Base-by-base conservation (phyloP, 805 yeast genomes). In the Komagataella phaffii region DNA sequence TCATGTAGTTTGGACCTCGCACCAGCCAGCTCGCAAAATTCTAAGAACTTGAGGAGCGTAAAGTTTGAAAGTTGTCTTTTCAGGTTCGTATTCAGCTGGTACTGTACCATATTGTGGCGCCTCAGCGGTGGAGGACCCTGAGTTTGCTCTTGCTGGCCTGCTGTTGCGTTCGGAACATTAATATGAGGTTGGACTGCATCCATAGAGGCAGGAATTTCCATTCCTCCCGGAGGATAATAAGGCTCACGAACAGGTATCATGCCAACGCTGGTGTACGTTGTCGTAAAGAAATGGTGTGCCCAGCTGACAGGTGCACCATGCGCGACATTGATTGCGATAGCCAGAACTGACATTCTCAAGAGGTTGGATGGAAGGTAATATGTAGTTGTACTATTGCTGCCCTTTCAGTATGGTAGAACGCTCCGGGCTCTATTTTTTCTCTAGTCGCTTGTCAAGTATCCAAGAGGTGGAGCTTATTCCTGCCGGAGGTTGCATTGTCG, bases 1-100 rank as follows among this genome's bases (percentile, higher is more conserved):
- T 71, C 73, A 49, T 68, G 70, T 1, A 68, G 66, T 45, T 21
- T 45, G 8, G 72, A 77, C 6, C 72, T 66, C 3, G 52, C 46
- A 5, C 58, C 58, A 6, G 50, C 51, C 3, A 43, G 24, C 47
- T 54, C 49, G 50, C 54, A 50, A 46, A 55, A 56, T 24, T 54
- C 60, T 40, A 56, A 52, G 24, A 55, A 54, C 46, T 55, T 57
- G 49, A 55, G 52, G 7, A 51, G 54, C 24, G 57, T 58, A 30
- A 55, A 51, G 44, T 55, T 55, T 0, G 56, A 55, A n/a, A 55
- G 54, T 48, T 55, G 58, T 48, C 53, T 55, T 24, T 54, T 52
- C 46, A 55, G 47, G 36, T 51, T 54, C 7, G 50, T 18, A 7
- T 51, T 45, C 19, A 52, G 48, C 50, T 52, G 47, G 30, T 45